Evolutionary conservation across 148 eudicot species (phyloP).

Genomic region (Arbutus unedo): DNA sequence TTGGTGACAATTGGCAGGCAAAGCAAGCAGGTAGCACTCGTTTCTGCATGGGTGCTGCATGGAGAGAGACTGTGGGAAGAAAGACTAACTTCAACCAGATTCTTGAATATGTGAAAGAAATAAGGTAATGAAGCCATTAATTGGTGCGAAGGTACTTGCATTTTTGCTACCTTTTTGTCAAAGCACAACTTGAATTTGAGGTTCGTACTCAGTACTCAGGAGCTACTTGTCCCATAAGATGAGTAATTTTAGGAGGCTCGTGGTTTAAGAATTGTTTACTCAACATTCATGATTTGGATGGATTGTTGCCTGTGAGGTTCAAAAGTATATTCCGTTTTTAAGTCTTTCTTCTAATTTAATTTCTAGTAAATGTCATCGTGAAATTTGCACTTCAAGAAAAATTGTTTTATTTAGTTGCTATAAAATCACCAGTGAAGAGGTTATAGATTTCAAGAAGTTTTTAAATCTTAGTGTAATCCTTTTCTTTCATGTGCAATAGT

Average conservation of each 20-base stretch:
- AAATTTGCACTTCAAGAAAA: not conserved
- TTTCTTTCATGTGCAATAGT: not conserved
- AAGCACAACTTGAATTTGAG: not conserved
- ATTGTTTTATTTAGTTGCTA: not conserved
- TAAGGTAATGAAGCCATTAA: slow-evolving; percentile 48
- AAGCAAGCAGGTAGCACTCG: slow-evolving; percentile 99
- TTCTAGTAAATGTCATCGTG: not conserved
- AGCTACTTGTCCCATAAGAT: not conserved
- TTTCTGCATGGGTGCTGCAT: slow-evolving; percentile 99
- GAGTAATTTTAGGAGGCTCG: not conserved
- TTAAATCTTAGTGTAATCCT: not conserved
- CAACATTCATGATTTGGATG: not conserved
- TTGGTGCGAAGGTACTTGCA: not conserved
- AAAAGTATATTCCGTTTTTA: not conserved
- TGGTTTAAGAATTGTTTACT: not conserved
- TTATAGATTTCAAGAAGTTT: not conserved
- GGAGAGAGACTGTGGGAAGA: slow-evolving; percentile 97
- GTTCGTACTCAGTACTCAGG: not conserved
- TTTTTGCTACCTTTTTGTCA: not conserved
- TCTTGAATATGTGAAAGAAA: slow-evolving; percentile 96
- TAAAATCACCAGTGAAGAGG: not conserved
- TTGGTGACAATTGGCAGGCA: slow-evolving; percentile 49
- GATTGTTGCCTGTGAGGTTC: not conserved
- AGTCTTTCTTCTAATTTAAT: not conserved
- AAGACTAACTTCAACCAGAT: slow-evolving; percentile 95